Percentiles rank a stretch among this genome's conserved stretches.
Conservation (phyloP, 768 basidiomycete species). For the Saitozyma podzolica region DNA sequence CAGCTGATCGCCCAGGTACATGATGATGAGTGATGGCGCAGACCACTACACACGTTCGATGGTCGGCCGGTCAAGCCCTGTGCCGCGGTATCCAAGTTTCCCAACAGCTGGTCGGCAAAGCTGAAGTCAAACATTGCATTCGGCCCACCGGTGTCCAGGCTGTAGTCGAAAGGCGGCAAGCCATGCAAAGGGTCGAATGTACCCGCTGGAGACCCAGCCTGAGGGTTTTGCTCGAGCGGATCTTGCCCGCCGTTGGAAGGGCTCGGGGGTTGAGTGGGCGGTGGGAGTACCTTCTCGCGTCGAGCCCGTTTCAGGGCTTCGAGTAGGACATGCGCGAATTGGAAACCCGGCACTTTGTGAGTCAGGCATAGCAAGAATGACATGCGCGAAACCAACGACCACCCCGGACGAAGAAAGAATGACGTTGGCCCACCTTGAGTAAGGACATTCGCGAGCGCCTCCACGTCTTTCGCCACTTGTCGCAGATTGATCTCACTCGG, state of each 20-base stretch:
- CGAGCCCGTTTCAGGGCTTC: slow-evolving; percentile 39
- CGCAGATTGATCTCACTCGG: slow-evolving; percentile 33
- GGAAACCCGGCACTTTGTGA: slow-evolving; percentile 42
- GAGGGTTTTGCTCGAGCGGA: not conserved
- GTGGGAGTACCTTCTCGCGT: slow-evolving; percentile 34
- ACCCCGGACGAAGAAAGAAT: not conserved
- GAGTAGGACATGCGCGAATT: slow-evolving; percentile 32
- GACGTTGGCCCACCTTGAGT: slow-evolving; percentile 22
- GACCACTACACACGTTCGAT: no score
- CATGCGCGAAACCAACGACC: not conserved
- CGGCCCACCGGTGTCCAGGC: not conserved
- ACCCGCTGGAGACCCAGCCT: not conserved
- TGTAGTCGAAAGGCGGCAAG: no score
- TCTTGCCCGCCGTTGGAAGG: slow-evolving; percentile 8
- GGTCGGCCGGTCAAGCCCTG: no score
- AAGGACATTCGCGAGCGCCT: slow-evolving; percentile 26
- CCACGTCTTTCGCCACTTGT: slow-evolving; percentile 39
- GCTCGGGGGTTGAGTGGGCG: slow-evolving; percentile 13
- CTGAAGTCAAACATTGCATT: not conserved
- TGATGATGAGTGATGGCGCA: no score
- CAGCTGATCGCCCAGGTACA: no score
- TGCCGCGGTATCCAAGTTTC: not conserved
- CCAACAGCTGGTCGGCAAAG: not conserved
- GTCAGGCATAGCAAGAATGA: not conserved
- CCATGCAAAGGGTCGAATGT: no score